Conservation (phyloP, 768 basidiomycete species). For the Boletus rubroflammeus region DNA sequence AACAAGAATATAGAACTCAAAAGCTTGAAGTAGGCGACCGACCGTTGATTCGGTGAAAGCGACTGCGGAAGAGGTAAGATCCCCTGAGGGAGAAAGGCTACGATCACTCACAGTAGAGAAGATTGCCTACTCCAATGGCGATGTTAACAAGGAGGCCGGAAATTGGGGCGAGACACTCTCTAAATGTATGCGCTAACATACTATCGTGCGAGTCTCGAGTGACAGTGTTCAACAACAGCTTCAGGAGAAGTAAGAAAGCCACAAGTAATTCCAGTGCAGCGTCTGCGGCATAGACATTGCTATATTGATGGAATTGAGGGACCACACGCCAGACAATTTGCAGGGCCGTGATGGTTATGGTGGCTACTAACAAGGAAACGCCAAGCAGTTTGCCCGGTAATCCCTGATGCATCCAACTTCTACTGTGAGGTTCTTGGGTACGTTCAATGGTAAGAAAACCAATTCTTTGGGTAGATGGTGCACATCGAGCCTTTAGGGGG, state of each 20-base stretch:
- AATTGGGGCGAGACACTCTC: constrained; percentile 47
- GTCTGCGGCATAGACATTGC: constrained; percentile 55
- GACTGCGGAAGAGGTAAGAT: constrained; percentile 38
- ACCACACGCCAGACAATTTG: constrained; percentile 63
- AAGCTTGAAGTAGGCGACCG: constrained; percentile 63
- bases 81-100: not conserved
- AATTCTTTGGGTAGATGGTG: constrained; percentile 28
- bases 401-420: constrained; percentile 67
- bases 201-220: constrained; percentile 35
- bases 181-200: constrained; percentile 42
- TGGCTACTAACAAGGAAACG: constrained; percentile 44
- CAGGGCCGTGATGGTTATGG: constrained; percentile 48
- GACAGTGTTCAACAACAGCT: constrained; percentile 56
- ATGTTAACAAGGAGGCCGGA: constrained; percentile 49
- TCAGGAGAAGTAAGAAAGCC: constrained; percentile 58
- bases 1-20: constrained; percentile 60
- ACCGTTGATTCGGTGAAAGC: constrained; percentile 64
- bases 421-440: constrained; percentile 43
- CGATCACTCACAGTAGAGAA: constrained; percentile 50
- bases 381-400: constrained; percentile 49
- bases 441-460: constrained; percentile 17
- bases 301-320: constrained; percentile 34
- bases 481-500: constrained; percentile 34
- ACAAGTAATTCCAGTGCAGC: constrained; percentile 54
- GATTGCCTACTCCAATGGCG: constrained; percentile 52